Base-by-base conservation (phyloP, 2,329 filamentous ascomycete genomes). In the Trichophyton mentagrophytes region DNA sequence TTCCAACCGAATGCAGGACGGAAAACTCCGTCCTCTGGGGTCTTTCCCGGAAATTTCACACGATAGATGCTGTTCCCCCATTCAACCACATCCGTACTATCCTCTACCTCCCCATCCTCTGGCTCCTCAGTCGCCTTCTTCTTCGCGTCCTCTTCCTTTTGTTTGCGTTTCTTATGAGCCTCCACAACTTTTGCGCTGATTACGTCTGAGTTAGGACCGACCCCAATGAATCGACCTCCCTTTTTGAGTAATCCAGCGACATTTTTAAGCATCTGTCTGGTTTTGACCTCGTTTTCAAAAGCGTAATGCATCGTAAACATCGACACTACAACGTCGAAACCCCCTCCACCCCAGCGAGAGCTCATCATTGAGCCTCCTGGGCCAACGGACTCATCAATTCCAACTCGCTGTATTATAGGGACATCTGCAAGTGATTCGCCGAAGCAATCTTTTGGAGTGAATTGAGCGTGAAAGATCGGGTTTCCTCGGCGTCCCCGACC, bases 301-400 rank as follows among this genome's bases (percentile, higher is more conserved):
- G 93, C 91, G 72, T 99, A 99, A 76, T 99, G 93, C 85, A 99
- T 93, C 69, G 90, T 95, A 74, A 99, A 99, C 93, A 99, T 99
- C 84, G 96, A 96, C 70, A 87, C 90, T 64, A 99, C 92, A 47
- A 97, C 88, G 71, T 99, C 93, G 68, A 97, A 99, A 3, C 92
- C 91, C 60, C 87, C 87, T 59, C 84, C 84, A 63, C 82, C 82
- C 75, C 82, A 85, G 44, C 84, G 85, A 73, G 84, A 88, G 76
- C 77, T 77, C 67, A 81, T 78, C 38, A 80, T 74, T 25, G 73
- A 73, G 1, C 75, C 73, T 30, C 46, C 61, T 0, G 78, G 88
- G 68, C 77, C 85, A 13, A 80, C 82, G 62, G 85, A 86, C 0
- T 82, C 79, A 69, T 95, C 89, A 67, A 96, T 96, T 22, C 93